These are phyloP conservation scores for Lolium multiflorum DNA, from an alignment of 176 grass and related monocot genomes.

Conservation along the genomic window DNA sequence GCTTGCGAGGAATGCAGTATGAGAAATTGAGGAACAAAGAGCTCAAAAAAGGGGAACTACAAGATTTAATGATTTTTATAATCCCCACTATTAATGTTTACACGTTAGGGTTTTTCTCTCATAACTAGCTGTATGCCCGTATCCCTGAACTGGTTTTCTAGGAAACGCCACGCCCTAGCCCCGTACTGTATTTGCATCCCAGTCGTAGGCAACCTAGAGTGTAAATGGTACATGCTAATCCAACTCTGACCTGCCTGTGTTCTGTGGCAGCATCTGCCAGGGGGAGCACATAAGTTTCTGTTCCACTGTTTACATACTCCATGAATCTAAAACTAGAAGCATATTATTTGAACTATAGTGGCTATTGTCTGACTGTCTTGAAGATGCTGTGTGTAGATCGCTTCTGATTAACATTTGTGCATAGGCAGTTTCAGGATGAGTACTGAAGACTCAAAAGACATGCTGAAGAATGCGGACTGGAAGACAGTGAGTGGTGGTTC, in stretches of 20 bases:
- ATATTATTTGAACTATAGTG: not conserved
- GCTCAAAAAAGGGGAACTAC: not conserved
- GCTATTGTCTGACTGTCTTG: not conserved
- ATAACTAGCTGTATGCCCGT: not conserved
- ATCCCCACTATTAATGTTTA: not conserved
- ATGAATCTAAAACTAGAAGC: not conserved
- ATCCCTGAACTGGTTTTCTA: not conserved
- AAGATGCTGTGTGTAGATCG: not conserved
- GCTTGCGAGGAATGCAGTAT: not conserved
- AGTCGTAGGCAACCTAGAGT: too few relatives aligned
- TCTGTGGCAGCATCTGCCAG: not conserved
- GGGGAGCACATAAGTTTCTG: not conserved
- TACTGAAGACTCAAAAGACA: slow-evolving; percentile 63
- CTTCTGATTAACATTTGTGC: slow-evolving; percentile 22
- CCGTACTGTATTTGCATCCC: not conserved
- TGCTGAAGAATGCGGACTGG: slow-evolving; percentile 73
- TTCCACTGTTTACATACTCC: not conserved
- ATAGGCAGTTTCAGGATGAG: slow-evolving; percentile 51
- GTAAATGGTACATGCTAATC: not conserved
- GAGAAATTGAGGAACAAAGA: not conserved
- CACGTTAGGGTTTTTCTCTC: not conserved
- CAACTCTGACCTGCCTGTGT: not conserved
- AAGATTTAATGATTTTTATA: not conserved
- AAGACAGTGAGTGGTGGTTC: slow-evolving; percentile 59
- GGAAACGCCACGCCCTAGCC: not conserved